Percentiles rank a stretch among this genome's conserved stretches.
Conservation (phyloP, 2,329 filamentous ascomycete species). For the Nothomitra cinnamomea region DNA sequence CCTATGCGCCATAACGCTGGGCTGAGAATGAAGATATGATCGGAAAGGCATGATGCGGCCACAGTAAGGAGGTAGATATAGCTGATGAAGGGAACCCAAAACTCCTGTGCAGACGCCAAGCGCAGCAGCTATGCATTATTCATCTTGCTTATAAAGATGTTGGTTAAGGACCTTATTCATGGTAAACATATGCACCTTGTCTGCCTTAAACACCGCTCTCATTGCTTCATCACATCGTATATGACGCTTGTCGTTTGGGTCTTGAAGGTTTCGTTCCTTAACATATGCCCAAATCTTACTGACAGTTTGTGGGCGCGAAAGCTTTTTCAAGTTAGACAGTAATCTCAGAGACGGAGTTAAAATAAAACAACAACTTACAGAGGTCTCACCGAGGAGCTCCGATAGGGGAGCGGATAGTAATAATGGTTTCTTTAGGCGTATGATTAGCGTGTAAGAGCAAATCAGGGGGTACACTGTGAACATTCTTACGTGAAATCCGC, state of each 20-base stretch:
- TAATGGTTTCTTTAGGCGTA: slow-evolving; percentile 24
- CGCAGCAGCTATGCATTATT: slow-evolving; percentile 26
- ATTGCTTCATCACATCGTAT: slow-evolving; percentile 86
- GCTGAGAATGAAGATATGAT: too few relatives aligned
- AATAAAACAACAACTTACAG: slow-evolving; percentile 18
- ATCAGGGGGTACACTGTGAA: background rate
- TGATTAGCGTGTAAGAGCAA: background rate
- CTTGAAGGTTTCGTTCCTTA: slow-evolving; percentile 73
- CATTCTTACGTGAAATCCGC: slow-evolving; percentile 64
- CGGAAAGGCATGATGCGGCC: too few relatives aligned
- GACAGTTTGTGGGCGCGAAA: slow-evolving; percentile 87
- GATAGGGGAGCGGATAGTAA: slow-evolving; percentile 28
- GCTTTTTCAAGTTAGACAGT: slow-evolving; percentile 30
- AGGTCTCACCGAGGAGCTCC: slow-evolving; percentile 26
- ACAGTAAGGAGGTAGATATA: background rate
- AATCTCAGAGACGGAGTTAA: background rate
- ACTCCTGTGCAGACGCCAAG: background rate
- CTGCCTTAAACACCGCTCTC: slow-evolving; percentile 80
- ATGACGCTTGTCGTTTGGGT: slow-evolving; percentile 78
- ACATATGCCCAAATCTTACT: slow-evolving; percentile 96
- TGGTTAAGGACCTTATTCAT: slow-evolving; percentile 95
- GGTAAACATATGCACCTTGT: slow-evolving; percentile 93
- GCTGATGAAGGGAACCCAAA: background rate
- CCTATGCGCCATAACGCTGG: too few relatives aligned
- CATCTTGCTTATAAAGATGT: slow-evolving; percentile 75